Conservation (phyloP, 2,329 filamentous ascomycete species). For the Metarhizium anisopliae region DNA sequence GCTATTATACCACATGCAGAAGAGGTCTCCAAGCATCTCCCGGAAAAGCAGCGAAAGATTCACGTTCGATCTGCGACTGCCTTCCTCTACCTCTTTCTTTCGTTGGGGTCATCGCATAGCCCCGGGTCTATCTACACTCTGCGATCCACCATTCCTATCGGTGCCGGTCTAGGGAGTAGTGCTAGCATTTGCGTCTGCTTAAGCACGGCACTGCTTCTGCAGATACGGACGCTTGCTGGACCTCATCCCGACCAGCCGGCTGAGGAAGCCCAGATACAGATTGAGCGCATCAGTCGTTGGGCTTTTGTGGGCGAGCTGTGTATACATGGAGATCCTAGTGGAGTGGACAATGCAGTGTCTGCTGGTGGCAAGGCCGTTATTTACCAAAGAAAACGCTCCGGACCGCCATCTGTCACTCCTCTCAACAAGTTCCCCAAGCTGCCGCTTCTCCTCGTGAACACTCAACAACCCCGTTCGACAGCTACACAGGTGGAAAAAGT, state of each 20-base stretch:
- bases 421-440: background rate
- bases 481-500: background rate
- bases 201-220: constrained; percentile 10
- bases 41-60: background rate
- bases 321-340: background rate
- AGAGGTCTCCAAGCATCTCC: background rate
- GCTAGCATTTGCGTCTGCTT: constrained; percentile 11
- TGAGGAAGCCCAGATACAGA: background rate
- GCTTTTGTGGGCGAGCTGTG: background rate
- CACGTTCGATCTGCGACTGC: background rate
- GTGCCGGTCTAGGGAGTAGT: constrained; percentile 10
- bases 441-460: background rate
- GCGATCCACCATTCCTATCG: constrained; percentile 9
- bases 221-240: constrained; percentile 5
- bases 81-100: background rate
- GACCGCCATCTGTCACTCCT: background rate
- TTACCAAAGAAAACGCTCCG: background rate
- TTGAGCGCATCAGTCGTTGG: background rate
- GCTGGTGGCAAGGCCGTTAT: background rate
- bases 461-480: background rate
- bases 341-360: background rate
- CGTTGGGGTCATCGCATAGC: background rate
- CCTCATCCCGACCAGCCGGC: constrained; percentile 6
- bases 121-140: background rate
- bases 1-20: background rate